Evolutionary conservation across 1,284 basidiomycete species (phyloP), one percentile per base, ranked within the genome.

Genomic region (Vanrija humicola): DNA sequence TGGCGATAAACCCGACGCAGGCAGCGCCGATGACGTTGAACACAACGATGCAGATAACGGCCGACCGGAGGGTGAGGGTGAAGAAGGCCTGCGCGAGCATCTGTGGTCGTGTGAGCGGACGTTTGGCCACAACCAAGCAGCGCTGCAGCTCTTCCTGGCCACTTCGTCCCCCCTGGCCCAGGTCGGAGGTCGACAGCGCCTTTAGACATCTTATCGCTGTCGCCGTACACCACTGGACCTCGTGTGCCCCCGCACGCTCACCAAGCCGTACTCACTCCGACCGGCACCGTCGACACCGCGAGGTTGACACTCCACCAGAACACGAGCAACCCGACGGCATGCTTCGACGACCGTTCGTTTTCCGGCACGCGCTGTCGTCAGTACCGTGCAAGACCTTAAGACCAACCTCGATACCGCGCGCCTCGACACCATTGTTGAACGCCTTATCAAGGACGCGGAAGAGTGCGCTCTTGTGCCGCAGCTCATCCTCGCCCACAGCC

Each of bases 261-360:
- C 21, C 21, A 23, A 23, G 6, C 28, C 28, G 28, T 12, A 59
- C 66, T 64, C 46, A 65, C 61, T 18, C 84, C 84, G 23, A 84
- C 79, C 0, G 84, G 83, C 51, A 86, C 81, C 1, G 82, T 82
- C 3, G 78, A 79, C 38, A 84, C 67, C 1, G 82, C 82, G 43
- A 55, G 61, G 65, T 67, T 68, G 38, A 68, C 68, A 26, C 55
- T 55, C 59, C 61, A 67, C 67, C 69, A 71, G 38, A 71, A 50
- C 19, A 71, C 39, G 38, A 71, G 40, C 46, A 71, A 51, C 5
- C 60, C 65, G 34, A 64, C 62, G 2, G 61, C 56, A 45, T 66
- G 64, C 44, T 50, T 59, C 4, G 49, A 53, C 43, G 61, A 55
- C 34, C 66, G 46, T 46, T 67, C 63, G 25, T 64, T 61, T 45